A percentile compares a stretch with the other conserved stretches of the same genome.
These are phyloP conservation scores for Schizosaccharomyces versatilis DNA, from an alignment of 1,139 yeast genomes.

Conservation along the genomic window DNA sequence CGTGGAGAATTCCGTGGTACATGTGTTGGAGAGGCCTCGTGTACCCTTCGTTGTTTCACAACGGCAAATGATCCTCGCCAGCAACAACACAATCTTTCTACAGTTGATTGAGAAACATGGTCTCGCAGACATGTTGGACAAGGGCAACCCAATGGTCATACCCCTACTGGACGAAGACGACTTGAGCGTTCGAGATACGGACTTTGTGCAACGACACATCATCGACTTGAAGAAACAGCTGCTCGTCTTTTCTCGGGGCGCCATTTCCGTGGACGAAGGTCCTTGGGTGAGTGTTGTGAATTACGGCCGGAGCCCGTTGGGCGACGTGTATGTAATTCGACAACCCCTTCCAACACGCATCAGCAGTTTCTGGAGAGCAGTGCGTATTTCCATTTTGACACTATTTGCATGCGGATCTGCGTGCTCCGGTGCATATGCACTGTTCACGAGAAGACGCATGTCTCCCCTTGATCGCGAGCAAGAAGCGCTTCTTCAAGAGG, in stretches of 20 bases:
- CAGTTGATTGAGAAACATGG: not conserved
- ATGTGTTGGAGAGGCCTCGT: not conserved
- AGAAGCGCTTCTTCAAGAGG: too few relatives aligned
- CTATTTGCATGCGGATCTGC: not conserved
- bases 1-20: not conserved
- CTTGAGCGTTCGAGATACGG: not conserved
- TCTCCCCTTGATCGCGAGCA: too few relatives aligned
- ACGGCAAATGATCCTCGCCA: not conserved
- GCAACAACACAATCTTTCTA: not conserved
- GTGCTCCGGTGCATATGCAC: too few relatives aligned
- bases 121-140: not conserved
- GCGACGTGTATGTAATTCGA: not conserved
- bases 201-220: not conserved
- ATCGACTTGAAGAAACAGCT: not conserved
- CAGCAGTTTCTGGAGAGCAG: not conserved
- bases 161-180: not conserved
- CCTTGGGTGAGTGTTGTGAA: not conserved
- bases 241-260: not conserved
- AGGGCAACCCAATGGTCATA: not conserved
- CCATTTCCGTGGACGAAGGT: not conserved
- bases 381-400: not conserved
- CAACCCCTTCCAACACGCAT: not conserved
- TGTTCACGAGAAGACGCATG: too few relatives aligned
- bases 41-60: not conserved
- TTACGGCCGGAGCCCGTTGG: not conserved